Percentiles rank a stretch among this genome's conserved stretches.
phyloP scores from a whole-genome alignment of 306 rosid species.

The Mucuna pruriens region DNA sequence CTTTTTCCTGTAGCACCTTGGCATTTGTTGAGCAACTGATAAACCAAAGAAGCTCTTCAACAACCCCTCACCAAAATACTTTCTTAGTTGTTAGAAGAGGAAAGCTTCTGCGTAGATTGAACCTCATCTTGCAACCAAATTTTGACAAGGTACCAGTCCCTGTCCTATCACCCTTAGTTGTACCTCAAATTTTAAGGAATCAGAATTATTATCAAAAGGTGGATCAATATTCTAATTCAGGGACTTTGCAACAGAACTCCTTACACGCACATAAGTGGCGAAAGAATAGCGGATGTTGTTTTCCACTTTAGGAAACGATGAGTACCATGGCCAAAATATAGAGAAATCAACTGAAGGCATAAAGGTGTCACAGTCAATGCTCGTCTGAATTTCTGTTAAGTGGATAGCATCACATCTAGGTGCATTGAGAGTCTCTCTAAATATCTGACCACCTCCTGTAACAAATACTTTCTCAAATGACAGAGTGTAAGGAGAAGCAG shows the following conservation, averaged over 20 bases:
- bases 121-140: slow-evolving; percentile 98
- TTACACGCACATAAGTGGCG: slow-evolving; percentile 77
- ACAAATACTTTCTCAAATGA: slow-evolving; percentile 93
- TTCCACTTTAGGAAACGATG: slow-evolving; percentile 85
- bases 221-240: slow-evolving; percentile 50
- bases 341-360: slow-evolving; percentile 70
- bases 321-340: slow-evolving; percentile 82
- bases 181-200: slow-evolving; percentile 58
- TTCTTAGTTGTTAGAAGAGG: slow-evolving; percentile 97
- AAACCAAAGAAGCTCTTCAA: slow-evolving; percentile 99
- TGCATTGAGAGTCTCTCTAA: slow-evolving; percentile 84
- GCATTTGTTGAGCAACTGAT: slow-evolving; percentile 96
- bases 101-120: slow-evolving; percentile 80
- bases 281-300: slow-evolving; percentile 70
- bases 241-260: slow-evolving; percentile 59
- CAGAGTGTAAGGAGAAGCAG: slow-evolving; percentile 82
- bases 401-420: slow-evolving; percentile 91
- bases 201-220: slow-evolving; percentile 40
- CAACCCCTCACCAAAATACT: slow-evolving; percentile 98
- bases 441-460: slow-evolving; percentile 88
- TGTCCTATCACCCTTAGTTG: slow-evolving; percentile 83
- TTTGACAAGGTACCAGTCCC: slow-evolving; percentile 94
- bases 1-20: slow-evolving; percentile 93
- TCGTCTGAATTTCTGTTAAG: slow-evolving; percentile 78
- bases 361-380: slow-evolving; percentile 81